These are phyloP conservation scores for Cytospora schulzeri DNA, from an alignment of 2,329 filamentous ascomycete genomes.

Conservation along the genomic window DNA sequence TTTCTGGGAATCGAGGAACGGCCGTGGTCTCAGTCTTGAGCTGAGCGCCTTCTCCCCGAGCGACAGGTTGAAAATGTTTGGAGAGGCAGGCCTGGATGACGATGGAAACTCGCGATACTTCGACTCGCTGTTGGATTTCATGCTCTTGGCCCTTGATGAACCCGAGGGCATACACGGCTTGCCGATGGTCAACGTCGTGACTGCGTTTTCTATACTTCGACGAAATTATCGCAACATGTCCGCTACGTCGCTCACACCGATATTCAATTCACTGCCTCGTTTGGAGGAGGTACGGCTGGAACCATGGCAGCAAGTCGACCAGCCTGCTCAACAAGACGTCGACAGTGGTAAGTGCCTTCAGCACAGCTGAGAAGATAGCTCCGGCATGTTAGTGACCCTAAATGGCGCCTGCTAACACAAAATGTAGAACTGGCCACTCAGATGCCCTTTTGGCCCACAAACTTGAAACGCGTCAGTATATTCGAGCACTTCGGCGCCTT, in stretches of 20 bases:
- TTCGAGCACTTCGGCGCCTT: constrained; percentile 27
- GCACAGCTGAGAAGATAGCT: too few relatives aligned
- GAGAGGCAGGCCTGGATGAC: constrained; percentile 30
- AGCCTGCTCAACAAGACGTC: constrained; percentile 24
- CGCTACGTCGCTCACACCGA: constrained; percentile 21
- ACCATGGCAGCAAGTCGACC: constrained; percentile 27
- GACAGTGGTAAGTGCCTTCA: constrained; percentile 23
- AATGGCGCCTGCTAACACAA: not conserved
- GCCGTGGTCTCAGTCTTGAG: constrained; percentile 32
- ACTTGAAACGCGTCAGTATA: constrained; percentile 24
- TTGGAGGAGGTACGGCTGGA: constrained; percentile 26
- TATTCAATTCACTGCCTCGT: constrained; percentile 23
- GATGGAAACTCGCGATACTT: constrained; percentile 34
- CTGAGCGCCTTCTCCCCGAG: constrained; percentile 32
- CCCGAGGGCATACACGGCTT: constrained; percentile 26
- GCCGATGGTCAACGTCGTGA: constrained; percentile 24
- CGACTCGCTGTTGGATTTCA: constrained; percentile 32
- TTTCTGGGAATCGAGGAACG: constrained; percentile 17
- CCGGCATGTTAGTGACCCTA: too few relatives aligned
- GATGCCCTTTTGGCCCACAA: constrained; percentile 24
- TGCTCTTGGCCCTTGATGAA: constrained; percentile 20
- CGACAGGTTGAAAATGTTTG: constrained; percentile 30
- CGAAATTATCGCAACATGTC: constrained; percentile 27
- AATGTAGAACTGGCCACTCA: constrained; percentile 24
- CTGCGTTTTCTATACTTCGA: constrained; percentile 23